Evolutionary conservation across 306 rosid genomes (phyloP).

Genomic region (Casuarina cunninghamiana): DNA sequence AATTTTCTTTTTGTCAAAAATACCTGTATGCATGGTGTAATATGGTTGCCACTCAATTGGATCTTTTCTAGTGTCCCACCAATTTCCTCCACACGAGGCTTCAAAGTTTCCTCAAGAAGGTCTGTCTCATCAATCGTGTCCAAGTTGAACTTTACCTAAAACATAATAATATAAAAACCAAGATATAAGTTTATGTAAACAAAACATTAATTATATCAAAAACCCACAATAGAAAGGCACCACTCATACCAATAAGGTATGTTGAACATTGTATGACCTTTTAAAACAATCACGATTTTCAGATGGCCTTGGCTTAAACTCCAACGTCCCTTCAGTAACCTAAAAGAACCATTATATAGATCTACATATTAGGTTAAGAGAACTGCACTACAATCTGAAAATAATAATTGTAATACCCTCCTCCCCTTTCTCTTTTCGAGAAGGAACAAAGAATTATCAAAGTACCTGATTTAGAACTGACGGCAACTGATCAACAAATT

Average conservation of each 20-base stretch:
- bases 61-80: slow-evolving; percentile 79
- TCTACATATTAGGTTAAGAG: neutral
- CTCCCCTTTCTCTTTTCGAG: no score
- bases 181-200: slow-evolving; percentile 4
- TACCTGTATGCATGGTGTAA: slow-evolving; percentile 97
- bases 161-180: slow-evolving; percentile 14
- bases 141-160: slow-evolving; percentile 76
- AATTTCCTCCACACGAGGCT: slow-evolving; percentile 58
- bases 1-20: neutral
- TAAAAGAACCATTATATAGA: slow-evolving; percentile 29
- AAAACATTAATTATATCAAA: slow-evolving; percentile 14
- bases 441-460: neutral
- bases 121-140: slow-evolving; percentile 92
- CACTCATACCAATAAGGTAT: slow-evolving; percentile 71
- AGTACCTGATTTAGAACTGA: slow-evolving; percentile 76
- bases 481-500: slow-evolving; percentile 91
- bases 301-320: slow-evolving; percentile 89
- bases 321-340: slow-evolving; percentile 87
- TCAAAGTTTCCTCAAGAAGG: slow-evolving; percentile 69
- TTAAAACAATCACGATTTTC: slow-evolving; percentile 74
- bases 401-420: no score
- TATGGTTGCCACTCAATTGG: slow-evolving; percentile 77
- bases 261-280: slow-evolving; percentile 72
- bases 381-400: slow-evolving; percentile 7
- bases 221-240: slow-evolving; percentile 14